Base-by-base conservation (phyloP, 176 grass and related monocot species). In the Saccharum officinarum region DNA sequence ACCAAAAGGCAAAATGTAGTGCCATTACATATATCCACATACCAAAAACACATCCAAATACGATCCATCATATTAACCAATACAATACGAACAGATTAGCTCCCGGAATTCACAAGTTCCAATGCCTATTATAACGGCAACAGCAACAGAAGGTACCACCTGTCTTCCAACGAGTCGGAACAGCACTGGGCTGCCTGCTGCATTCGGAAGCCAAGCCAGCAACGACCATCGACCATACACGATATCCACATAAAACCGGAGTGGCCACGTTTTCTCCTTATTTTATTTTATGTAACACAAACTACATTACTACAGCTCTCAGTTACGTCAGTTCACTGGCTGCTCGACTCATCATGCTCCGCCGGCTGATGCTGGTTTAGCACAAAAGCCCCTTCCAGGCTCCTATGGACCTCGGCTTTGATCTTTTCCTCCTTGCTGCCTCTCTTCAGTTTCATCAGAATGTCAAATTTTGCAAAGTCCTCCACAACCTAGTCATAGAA, bases 361-460 rank as follows among this genome's bases (percentile, higher is more conserved):
- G 75, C 83, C 36, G 78, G 87, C 41, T 91, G 85, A 86, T 95
- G 86, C 75, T 95, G 83, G 50, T 92, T 91, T 80, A 98, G 77
- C 59, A 90, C 87, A 78, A 95, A 98, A 73, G 79, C 84, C 15
- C 97, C 97, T 85, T 96, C 93, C 8, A 94, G 82, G 31, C 70
- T 96, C 82, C 94, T 99, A 42, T 99, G 93, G 78, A 99, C 97
- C 81, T 99, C 97, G 1, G 89, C 93, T 73, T 92, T 92, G 69
- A 89, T 88, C 31, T 94, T 99, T 82, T 94, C 93, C 88, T 94
- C 97, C 82, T 94, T 94, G 47, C 11, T 90, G 57, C 97, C 97
- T 73, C 91, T 94, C 88, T 94, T 98, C 30, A 98, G 87, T 87
- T 94, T 98, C 78, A 98, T 80, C 71, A 98, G 83, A 82, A 98